A percentile compares a stretch with the other conserved stretches of the same genome.
Evolutionary conservation across 106 monocot genomes (phyloP).

Genomic region (Ottelia alismoides): DNA sequence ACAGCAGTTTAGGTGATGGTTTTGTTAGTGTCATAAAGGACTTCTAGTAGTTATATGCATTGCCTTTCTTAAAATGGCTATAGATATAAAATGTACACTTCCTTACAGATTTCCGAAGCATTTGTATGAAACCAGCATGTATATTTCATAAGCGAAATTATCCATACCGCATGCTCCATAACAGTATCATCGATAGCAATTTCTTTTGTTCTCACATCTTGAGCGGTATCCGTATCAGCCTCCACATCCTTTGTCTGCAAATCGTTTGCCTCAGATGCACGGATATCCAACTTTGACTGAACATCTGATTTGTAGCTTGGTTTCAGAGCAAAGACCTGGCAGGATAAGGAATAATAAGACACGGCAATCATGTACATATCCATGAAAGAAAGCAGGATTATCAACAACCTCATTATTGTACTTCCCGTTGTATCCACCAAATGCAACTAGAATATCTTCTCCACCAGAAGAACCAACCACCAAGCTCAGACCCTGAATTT

Average conservation of each 20-base stretch:
- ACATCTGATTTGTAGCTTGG: constrained; percentile 51
- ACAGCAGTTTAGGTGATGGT: too few species aligned
- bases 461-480: constrained; percentile 54
- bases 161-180: constrained; percentile 26
- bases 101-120: too few species aligned
- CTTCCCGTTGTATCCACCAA: constrained; percentile 82
- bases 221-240: constrained; percentile 38
- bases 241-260: constrained; percentile 32
- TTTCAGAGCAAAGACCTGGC: constrained; percentile 65
- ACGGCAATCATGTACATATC: too few species aligned
- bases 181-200: constrained; percentile 40
- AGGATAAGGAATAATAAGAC: background rate
- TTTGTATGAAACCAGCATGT: too few species aligned
- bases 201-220: constrained; percentile 52
- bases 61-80: too few species aligned
- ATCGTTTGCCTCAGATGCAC: constrained; percentile 39
- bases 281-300: constrained; percentile 26
- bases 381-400: too few species aligned
- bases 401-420: constrained; percentile 94
- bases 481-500: constrained; percentile 82
- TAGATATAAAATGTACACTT: too few species aligned
- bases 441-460: constrained; percentile 80
- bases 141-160: too few species aligned
- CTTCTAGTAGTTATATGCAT: too few species aligned
- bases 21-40: too few species aligned